These are phyloP conservation scores for Sanghuangporus sanghuang DNA, from an alignment of 1,284 basidiomycete species.

Conservation along the genomic window DNA sequence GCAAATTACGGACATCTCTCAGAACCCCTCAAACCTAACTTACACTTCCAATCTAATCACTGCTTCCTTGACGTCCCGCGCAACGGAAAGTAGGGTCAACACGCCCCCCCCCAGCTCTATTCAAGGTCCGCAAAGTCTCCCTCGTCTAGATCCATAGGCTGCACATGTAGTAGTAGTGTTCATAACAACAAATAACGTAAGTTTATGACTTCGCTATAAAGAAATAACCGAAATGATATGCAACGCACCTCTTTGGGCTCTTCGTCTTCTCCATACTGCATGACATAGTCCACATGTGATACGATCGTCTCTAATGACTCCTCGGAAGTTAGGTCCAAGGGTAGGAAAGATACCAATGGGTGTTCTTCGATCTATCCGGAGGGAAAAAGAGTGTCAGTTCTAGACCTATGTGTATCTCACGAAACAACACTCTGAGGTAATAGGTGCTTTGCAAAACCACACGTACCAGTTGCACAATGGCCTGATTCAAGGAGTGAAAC, in stretches of 20 bases:
- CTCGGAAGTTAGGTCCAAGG: conserved; percentile 86
- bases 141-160: conserved; percentile 86
- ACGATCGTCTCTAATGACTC: conserved; percentile 89
- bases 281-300: conserved; percentile 94
- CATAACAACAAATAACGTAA: no score
- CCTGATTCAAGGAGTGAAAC: conserved; percentile 92
- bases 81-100: not conserved
- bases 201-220: not conserved
- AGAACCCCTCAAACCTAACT: not conserved
- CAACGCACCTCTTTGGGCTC: conserved; percentile 78
- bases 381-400: conserved; percentile 2
- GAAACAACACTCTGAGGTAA: not conserved
- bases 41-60: not conserved
- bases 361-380: conserved; percentile 89
- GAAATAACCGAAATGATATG: not conserved
- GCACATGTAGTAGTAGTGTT: not conserved
- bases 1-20: not conserved
- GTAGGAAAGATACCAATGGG: conserved; percentile 95
- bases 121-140: conserved; percentile 78
- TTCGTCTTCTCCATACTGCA: conserved; percentile 95
- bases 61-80: not conserved
- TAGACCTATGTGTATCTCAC: conserved; percentile 1
- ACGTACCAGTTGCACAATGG: conserved; percentile 85
- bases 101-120: conserved; percentile 25
- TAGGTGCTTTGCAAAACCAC: not conserved